A percentile compares a stretch with the other conserved stretches of the same genome.
These are phyloP conservation scores for Xylaria sp. DNA, from an alignment of 2,329 filamentous ascomycete genomes.

Conservation along the genomic window DNA sequence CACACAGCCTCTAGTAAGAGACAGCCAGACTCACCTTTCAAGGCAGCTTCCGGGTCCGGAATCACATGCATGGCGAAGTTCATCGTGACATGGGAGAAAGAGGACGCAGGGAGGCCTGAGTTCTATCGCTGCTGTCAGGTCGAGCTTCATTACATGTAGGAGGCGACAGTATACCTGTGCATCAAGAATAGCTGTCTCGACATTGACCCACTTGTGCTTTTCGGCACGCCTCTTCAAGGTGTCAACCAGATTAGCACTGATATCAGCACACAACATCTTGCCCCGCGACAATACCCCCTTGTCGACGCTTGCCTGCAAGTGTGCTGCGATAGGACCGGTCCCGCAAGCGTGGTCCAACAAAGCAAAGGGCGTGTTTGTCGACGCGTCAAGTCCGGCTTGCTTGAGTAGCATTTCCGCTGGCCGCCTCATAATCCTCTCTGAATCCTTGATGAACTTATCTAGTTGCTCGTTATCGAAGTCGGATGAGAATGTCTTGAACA, in stretches of 20 bases:
- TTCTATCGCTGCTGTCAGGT: constrained; percentile 39
- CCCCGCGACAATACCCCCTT: constrained; percentile 48
- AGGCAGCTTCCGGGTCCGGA: constrained; percentile 47
- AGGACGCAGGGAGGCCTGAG: constrained; percentile 46
- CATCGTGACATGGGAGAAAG: constrained; percentile 52
- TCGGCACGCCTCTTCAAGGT: constrained; percentile 47
- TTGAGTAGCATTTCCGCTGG: constrained; percentile 36
- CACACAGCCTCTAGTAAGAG: background rate
- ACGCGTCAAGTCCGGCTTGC: constrained; percentile 40
- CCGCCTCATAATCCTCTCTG: constrained; percentile 33
- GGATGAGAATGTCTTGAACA: constrained; percentile 24
- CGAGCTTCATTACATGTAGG: background rate
- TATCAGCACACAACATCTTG: constrained; percentile 57
- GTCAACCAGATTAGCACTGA: constrained; percentile 49
- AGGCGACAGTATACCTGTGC: constrained; percentile 48
- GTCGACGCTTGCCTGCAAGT: constrained; percentile 49
- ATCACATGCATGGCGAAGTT: constrained; percentile 56
- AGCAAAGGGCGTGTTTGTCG: constrained; percentile 39
- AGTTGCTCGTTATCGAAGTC: constrained; percentile 26
- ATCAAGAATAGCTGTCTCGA: constrained; percentile 51
- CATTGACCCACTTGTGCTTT: constrained; percentile 53
- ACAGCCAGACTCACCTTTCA: constrained; percentile 41
- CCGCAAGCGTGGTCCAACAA: constrained; percentile 62
- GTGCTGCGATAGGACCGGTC: constrained; percentile 54
- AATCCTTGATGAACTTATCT: constrained; percentile 27